A percentile compares a stretch with the other conserved stretches of the same genome.
phyloP scores from a whole-genome alignment of 352 stramenopile genomes.

The Pythium dissotocum region DNA sequence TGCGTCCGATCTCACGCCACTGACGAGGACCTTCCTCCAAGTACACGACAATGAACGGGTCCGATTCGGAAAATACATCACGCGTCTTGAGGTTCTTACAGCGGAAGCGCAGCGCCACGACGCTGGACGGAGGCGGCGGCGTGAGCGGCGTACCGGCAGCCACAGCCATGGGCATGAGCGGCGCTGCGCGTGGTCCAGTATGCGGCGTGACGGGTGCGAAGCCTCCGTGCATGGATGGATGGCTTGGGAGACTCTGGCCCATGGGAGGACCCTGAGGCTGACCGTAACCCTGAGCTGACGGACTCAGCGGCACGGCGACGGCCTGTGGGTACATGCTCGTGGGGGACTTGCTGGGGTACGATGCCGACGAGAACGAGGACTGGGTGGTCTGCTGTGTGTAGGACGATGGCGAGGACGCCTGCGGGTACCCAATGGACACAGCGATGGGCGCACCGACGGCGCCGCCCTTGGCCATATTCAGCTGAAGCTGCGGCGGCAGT shows the following conservation, averaged over 20 bases:
- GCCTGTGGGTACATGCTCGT: conserved; percentile 5
- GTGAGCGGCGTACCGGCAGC: conserved; percentile 16
- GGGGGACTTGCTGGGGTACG: conserved; percentile 4
- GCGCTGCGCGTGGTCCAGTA: conserved; percentile 18
- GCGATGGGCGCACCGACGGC: conserved; percentile 11
- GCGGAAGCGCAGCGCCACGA: conserved; percentile 68
- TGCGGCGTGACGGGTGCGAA: conserved; percentile 24
- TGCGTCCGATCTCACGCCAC: conserved; percentile 77
- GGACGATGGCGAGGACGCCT: conserved; percentile 8
- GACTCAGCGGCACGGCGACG: neutral
- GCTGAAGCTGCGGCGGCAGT: conserved; percentile 10
- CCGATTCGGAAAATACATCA: conserved; percentile 69
- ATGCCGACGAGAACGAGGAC: conserved; percentile 9
- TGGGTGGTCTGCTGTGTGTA: neutral
- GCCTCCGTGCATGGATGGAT: conserved; percentile 22
- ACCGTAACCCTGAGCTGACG: neutral
- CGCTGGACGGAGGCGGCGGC: conserved; percentile 48
- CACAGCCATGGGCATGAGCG: conserved; percentile 19
- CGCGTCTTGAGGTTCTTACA: conserved; percentile 74
- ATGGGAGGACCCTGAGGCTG: neutral
- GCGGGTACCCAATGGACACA: conserved; percentile 9
- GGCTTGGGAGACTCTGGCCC: neutral
- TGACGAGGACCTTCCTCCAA: conserved; percentile 46
- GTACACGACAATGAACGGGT: conserved; percentile 78
- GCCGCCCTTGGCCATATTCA: conserved; percentile 10